These are phyloP conservation scores for Coemansia sp. DNA, from an alignment of 192 early-diverging fungal genomes.

Conservation along the genomic window DNA sequence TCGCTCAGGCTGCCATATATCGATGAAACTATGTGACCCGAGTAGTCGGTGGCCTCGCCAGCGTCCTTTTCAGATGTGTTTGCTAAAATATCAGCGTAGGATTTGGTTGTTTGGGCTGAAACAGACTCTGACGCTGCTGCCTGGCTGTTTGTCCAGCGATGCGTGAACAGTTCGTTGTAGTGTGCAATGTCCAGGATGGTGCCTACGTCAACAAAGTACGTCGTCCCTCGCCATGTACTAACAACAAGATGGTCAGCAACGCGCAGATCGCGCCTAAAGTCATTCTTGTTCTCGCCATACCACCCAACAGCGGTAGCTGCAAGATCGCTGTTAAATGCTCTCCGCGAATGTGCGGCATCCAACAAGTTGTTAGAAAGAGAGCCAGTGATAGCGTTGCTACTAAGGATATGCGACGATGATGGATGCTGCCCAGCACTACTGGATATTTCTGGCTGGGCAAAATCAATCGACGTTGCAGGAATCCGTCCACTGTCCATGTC, in stretches of 20 bases:
- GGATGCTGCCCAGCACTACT: background rate
- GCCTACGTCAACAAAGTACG: constrained; percentile 51
- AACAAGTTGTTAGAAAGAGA: background rate
- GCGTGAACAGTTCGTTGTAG: constrained; percentile 43
- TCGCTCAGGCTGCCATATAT: constrained; percentile 37
- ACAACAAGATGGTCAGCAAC: constrained; percentile 50
- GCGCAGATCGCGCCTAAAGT: constrained; percentile 31
- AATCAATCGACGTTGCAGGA: background rate
- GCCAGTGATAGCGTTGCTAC: background rate
- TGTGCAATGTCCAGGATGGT: constrained; percentile 48
- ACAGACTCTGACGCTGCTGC: constrained; percentile 19
- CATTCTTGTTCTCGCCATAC: constrained; percentile 49
- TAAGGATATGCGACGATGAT: background rate
- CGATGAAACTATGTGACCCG: constrained; percentile 15
- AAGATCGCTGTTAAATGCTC: constrained; percentile 21
- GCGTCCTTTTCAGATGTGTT: constrained; percentile 26
- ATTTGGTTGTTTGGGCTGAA: background rate
- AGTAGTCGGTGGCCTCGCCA: constrained; percentile 8
- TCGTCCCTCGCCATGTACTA: constrained; percentile 52
- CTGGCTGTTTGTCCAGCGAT: constrained; percentile 30
- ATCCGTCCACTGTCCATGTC: background rate
- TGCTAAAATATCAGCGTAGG: background rate
- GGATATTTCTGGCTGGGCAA: background rate
- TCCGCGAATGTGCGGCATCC: background rate
- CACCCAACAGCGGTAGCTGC: constrained; percentile 43